A percentile compares a stretch with the other conserved stretches of the same genome.
These are phyloP conservation scores for Colletotrichum kahawae DNA, from an alignment of 2,329 filamentous ascomycete species.

Conservation along the genomic window DNA sequence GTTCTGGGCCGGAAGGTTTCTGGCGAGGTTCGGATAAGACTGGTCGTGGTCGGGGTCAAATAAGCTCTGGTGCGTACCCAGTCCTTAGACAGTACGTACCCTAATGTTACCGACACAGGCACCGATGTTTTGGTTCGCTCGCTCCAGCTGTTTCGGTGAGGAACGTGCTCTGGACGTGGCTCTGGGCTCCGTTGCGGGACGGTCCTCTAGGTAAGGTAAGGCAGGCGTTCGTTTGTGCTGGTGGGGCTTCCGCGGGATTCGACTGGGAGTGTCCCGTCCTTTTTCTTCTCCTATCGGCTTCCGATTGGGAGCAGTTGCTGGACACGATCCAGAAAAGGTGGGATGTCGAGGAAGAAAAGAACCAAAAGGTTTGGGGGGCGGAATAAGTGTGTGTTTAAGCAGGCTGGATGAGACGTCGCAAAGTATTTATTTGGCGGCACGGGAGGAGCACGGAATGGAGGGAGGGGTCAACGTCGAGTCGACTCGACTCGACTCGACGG, in stretches of 20 bases:
- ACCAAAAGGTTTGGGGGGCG: not conserved
- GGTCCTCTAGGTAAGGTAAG: not conserved
- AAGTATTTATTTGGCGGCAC: conserved; percentile 17
- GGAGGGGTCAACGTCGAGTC: not conserved
- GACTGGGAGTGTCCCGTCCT: not conserved
- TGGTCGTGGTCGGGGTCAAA: not conserved
- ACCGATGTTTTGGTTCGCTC: not conserved
- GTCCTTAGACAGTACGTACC: not conserved
- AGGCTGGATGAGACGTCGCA: conserved; percentile 17
- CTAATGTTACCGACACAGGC: not conserved
- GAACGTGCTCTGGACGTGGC: conserved; percentile 11
- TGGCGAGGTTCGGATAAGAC: not conserved
- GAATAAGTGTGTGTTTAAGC: not conserved
- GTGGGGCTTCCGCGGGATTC: not conserved
- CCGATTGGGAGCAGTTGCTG: not conserved
- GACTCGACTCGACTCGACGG: not conserved
- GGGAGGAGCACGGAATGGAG: not conserved
- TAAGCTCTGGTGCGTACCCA: not conserved
- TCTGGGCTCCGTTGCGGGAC: conserved; percentile 15
- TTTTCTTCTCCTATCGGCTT: not conserved
- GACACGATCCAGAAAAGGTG: not conserved
- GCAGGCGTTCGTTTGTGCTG: not conserved
- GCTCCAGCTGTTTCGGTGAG: conserved; percentile 3
- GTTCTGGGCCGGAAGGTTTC: not conserved
- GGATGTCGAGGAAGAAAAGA: not conserved